These are phyloP conservation scores for Carex sylvatica DNA, from an alignment of 202 grass and related monocot species.

Conservation along the genomic window DNA sequence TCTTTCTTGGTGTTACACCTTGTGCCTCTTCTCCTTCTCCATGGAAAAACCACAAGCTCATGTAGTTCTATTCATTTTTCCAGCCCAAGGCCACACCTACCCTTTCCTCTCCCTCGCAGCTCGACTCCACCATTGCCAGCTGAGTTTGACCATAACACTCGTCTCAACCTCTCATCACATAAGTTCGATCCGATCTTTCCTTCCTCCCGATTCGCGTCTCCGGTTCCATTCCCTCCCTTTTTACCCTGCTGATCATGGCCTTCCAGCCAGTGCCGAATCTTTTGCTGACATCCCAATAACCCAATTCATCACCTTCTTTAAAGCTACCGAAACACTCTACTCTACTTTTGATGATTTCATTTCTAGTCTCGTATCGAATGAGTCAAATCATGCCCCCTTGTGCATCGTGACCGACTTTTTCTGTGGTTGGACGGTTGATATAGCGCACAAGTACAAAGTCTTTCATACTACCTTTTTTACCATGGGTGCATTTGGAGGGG, in stretches of 20 bases:
- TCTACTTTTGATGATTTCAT: conserved; percentile 57
- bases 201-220: conserved; percentile 22
- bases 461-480: conserved; percentile 55
- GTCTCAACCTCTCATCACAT: conserved; percentile 46
- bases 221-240: conserved; percentile 47
- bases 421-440: conserved; percentile 50
- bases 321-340: conserved; percentile 47
- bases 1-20: too few relatives aligned
- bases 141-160: conserved; percentile 31
- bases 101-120: conserved; percentile 61
- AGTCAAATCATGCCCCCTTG: neutral
- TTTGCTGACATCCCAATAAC: conserved; percentile 38
- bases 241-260: conserved; percentile 47
- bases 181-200: conserved; percentile 10
- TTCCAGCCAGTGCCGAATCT: conserved; percentile 44
- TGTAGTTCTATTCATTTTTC: conserved; percentile 58
- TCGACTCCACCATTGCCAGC: conserved; percentile 35
- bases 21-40: conserved; percentile 1
- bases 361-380: conserved; percentile 6
- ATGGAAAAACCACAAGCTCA: conserved; percentile 29
- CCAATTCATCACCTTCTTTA: conserved; percentile 51
- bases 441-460: conserved; percentile 37
- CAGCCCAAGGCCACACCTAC: conserved; percentile 51
- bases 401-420: conserved; percentile 70
- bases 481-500: conserved; percentile 52